Base-by-base conservation (phyloP, 1,284 basidiomycete species). In the Tylopilus sp. region DNA sequence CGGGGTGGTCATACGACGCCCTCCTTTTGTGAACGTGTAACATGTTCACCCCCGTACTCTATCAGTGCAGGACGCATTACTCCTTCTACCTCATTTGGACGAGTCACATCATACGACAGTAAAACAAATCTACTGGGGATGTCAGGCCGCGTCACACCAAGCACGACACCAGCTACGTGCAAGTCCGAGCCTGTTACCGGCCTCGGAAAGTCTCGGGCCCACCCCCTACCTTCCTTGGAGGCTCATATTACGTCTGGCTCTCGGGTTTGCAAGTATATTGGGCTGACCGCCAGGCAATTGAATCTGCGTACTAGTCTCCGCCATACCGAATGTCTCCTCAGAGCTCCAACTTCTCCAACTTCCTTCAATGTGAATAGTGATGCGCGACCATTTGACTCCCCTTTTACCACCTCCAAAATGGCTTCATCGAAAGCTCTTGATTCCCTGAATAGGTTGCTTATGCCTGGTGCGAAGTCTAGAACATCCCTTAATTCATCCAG, bases 281-380 rank as follows among this genome's bases (percentile, higher is more conserved):
- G 90, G 19, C 89, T 95, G 86, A 95, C 93, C 0, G 94, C 94
- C 4, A 91, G 92, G 73, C 92, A 95, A 73, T 83, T 95, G 53
- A 87, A 83, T 72, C 84, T 85, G 55, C 83, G 84, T 64, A 77
- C 82, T 60, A 63, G 64, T 19, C 63, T 72, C 32, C 56, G 57
- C 59, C 66, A 62, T 57, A 72, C 61, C 58, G 80, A 73, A 66
- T 71, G 63, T 68, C 60, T 63, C 66, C 69, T 75, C 55, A 73
- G 68, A 68, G 58, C 69, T 24, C 64, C 69, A 16, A 70, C 73
- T 51, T 77, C 75, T 36, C 72, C 73, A 19, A 33, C 62, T 57
- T 57, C 76, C 39, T 60, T 59, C 19, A 61, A 41, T 58, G 29
- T 51, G 6, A 71, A 77, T 12, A 55, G 52, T 57, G 59, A 65